Percentiles rank a stretch among this genome's conserved stretches.
Conservation (phyloP, 352 stramenopile species). For the Aphanomyces astaci region DNA sequence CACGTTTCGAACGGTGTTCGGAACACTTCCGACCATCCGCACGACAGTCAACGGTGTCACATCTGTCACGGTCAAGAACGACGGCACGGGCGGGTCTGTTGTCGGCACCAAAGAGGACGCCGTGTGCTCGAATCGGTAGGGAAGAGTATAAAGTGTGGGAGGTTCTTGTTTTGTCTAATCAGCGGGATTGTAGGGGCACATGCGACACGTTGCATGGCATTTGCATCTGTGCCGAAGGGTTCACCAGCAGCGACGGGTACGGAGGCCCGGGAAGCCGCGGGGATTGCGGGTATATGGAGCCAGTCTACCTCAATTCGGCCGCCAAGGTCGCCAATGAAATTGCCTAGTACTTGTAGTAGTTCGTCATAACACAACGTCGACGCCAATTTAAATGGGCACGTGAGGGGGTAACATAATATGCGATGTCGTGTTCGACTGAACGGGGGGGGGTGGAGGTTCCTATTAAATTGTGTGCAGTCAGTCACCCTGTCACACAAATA, state of each 20-base stretch:
- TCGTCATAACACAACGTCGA: too few relatives aligned
- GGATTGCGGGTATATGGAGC: conserved; percentile 69
- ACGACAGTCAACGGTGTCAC: conserved; percentile 59
- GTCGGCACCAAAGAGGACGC: conserved; percentile 58
- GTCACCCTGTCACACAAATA: too few relatives aligned
- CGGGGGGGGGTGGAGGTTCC: too few relatives aligned
- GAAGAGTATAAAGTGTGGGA: too few relatives aligned
- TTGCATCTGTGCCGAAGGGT: conserved; percentile 54
- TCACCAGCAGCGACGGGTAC: conserved; percentile 62
- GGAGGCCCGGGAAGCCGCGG: conserved; percentile 49
- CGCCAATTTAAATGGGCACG: too few relatives aligned
- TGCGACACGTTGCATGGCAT: conserved; percentile 47
- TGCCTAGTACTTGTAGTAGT: too few relatives aligned
- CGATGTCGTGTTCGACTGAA: too few relatives aligned
- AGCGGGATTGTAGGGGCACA: conserved; percentile 31
- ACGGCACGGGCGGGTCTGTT: conserved; percentile 39
- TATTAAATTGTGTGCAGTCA: too few relatives aligned
- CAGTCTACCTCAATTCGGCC: conserved; percentile 61
- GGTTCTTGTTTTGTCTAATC: too few relatives aligned
- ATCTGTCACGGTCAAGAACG: conserved; percentile 38
- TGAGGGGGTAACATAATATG: too few relatives aligned
- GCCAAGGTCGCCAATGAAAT: conserved; percentile 50
- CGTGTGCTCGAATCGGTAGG: conserved; percentile 45
- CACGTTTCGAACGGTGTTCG: conserved; percentile 62
- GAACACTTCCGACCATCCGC: conserved; percentile 46